Evolutionary conservation across 2,329 filamentous ascomycete species (phyloP), one percentile per base, ranked within the genome.

Genomic region (Fusarium xyrophilum): DNA sequence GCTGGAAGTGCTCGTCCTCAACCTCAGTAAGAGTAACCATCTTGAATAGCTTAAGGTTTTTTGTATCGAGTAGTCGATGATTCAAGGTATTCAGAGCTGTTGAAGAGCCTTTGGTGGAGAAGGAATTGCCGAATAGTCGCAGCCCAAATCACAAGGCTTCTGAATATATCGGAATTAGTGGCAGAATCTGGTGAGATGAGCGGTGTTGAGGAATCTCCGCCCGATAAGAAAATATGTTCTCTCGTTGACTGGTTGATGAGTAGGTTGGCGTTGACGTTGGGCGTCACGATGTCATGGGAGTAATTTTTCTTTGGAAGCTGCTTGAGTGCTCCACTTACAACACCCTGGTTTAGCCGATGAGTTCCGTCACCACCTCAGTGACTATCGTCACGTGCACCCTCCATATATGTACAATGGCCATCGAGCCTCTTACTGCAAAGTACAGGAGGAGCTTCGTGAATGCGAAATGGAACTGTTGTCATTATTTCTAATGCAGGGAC

Each of bases 1-100:
- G 84, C 82, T 91, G 86, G 85, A 97, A 97, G 82, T 96, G 92
- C 86, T 97, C 94, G 79, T 98, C 95, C 79, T 96, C 91, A 77
- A 98, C 95, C 85, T 98, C 95, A 79, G 93, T 92, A 78, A 98
- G 92, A 82, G 95, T 93, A 81, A 98, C 95, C 95, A 98, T 97
- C 75, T 81, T 89, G 82, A 60, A 70, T 63, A 69, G 58, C 75
- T 71, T 54, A 21, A 46, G 23, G 38, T 58, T 53, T 51, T 30
- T 28, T 35, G 23, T 40, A 46, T 52, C 21, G 46, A 63, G 57
- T 28, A 38, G 35, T 36, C 38, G 40, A 43, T 56, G 50, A 23
- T 42, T 68, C 53, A 65, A 59, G 28, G 38, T 65, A 58, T 57
- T 43, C 54, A 30, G 28, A 35, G 23, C 51, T 36, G 64, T 60